Base-by-base conservation (phyloP, 1,139 yeast species). In the Candida tropicalis region DNA sequence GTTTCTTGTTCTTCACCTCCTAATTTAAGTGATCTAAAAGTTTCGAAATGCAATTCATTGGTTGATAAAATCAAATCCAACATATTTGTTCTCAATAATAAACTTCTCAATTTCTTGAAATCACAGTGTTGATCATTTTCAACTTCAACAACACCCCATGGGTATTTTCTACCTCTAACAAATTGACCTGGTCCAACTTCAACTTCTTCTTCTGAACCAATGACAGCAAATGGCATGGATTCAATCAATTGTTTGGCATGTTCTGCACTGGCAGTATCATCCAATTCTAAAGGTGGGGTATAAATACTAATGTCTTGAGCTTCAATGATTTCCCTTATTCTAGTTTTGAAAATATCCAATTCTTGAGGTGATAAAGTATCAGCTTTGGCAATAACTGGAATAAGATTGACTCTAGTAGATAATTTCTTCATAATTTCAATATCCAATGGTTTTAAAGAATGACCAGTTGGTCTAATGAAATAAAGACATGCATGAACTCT, bases 91-190 rank as follows among this genome's bases (percentile, higher is more conserved):
- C 99, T 85, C 62, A 95, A 76, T 50, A 93, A 71, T 57, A 93
- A 76, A 53, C 91, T 81, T 68, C 99, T 84, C 60, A 93, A 77
- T 66, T 90, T 90, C 66, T 89, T 84, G 72, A 95, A 93, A 67
- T 93, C 99, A 69, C 97, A 91, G 64, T 93, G 98, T 49, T 79
- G 78, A 61, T 91, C 98, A 65, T 93, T 93, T 66, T 93, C 99
- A 41, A 93, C 97, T 66, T 93, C 98, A 41, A 93, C 98, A 43
- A 88, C 75, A 35, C 99, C 99, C 99, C 99, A 93, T 50, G 96
- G 91, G 62, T 93, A 93, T 64, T 88, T 88, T 68, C 99, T 84
- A 38, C 97, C 99, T 51, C 87, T 79, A 39, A 89, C 91, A 51
- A 79, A 73, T 51, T 80, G 77, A 31, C 97, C 97, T 37, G 85